Evolutionary conservation across 768 basidiomycete genomes (phyloP).

Genomic region (Russula earlei): DNA sequence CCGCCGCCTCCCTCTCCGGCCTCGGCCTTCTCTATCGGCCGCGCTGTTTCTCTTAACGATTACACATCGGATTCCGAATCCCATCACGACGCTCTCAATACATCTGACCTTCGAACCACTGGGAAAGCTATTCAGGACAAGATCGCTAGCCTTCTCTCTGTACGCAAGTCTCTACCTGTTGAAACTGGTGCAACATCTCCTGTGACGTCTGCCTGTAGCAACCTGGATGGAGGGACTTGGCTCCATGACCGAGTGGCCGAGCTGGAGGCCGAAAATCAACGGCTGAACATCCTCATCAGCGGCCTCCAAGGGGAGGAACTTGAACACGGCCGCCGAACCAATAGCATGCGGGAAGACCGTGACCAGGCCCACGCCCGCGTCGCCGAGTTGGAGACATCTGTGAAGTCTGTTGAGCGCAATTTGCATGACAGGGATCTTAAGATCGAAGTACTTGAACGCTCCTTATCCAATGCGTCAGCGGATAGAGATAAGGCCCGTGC

Average conservation of each 20-base stretch:
- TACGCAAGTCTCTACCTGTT: conserved; percentile 24
- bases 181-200: conserved; percentile 12
- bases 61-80: conserved; percentile 16
- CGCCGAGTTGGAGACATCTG: conserved; percentile 35
- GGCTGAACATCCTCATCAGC: conserved; percentile 29
- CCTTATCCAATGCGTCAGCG: conserved; percentile 28
- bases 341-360: conserved; percentile 34
- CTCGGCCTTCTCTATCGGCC: conserved; percentile 27
- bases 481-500: conserved; percentile 39
- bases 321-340: conserved; percentile 15
- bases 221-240: conserved; percentile 23
- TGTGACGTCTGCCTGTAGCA: conserved; percentile 4
- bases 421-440: conserved; percentile 37
- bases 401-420: conserved; percentile 34
- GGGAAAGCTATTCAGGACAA: conserved; percentile 40
- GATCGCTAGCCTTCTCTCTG: conserved; percentile 35
- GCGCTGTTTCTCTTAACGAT: conserved; percentile 34
- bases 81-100: conserved; percentile 4
- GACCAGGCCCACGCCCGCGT: conserved; percentile 34
- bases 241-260: conserved; percentile 44
- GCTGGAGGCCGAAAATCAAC: conserved; percentile 62
- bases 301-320: conserved; percentile 16
- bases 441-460: conserved; percentile 40
- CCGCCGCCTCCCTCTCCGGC: conserved; percentile 67
- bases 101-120: conserved; percentile 25